Evolutionary conservation across 768 basidiomycete species (phyloP).

Genomic region (Lactarius vividus): DNA sequence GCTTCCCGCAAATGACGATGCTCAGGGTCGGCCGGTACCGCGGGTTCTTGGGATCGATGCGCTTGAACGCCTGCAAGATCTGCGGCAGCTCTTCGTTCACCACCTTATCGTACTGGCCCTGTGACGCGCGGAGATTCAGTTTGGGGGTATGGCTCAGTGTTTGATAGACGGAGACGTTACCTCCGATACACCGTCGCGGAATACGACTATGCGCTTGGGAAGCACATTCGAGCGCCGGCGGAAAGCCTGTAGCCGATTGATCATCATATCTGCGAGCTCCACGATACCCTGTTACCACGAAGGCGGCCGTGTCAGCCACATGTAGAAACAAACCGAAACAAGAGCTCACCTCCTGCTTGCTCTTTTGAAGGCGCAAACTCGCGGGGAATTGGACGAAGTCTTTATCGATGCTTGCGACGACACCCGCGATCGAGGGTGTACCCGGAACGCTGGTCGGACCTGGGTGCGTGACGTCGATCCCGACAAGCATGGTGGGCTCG

Average conservation of each 20-base stretch:
- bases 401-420: constrained; percentile 72
- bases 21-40: constrained; percentile 62
- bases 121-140: background rate
- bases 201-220: constrained; percentile 69
- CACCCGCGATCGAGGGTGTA: constrained; percentile 79
- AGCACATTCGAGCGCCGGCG: constrained; percentile 47
- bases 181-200: constrained; percentile 82
- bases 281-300: constrained; percentile 60
- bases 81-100: constrained; percentile 58
- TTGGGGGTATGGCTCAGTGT: background rate
- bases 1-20: constrained; percentile 79
- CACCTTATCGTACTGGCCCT: constrained; percentile 75
- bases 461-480: constrained; percentile 83
- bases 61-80: constrained; percentile 60
- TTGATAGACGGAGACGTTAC: constrained; percentile 38
- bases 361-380: constrained; percentile 63
- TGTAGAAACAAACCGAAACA: too few relatives aligned
- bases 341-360: constrained; percentile 41
- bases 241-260: constrained; percentile 63
- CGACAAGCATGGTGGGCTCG: constrained; percentile 76
- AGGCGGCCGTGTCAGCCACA: background rate
- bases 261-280: constrained; percentile 62
- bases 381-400: constrained; percentile 77
- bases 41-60: constrained; percentile 42
- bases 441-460: constrained; percentile 63